Evolutionary conservation across 192 early-diverging fungal species (phyloP), one percentile per base, ranked within the genome.

Genomic region (Entophlyctis helioformis): DNA sequence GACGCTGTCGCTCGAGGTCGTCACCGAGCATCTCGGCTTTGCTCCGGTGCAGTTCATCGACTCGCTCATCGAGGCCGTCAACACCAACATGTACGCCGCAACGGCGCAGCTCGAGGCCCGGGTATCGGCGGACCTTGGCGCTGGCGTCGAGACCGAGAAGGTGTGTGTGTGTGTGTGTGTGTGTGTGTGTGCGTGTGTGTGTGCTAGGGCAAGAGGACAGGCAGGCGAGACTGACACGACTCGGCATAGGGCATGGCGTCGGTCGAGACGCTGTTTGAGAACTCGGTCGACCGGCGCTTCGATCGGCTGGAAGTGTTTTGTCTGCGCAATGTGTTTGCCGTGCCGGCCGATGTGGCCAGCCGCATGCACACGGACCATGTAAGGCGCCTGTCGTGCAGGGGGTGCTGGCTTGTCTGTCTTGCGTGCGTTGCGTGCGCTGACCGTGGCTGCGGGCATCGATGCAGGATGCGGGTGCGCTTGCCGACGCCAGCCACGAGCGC

Each of bases 1-100:
- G 29, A 26, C 27, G 15, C 5, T 6, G 16, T 6, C 39, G 21
- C 16, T 35, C 22, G 74, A 76, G 44, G 51, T 82, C 10, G 43
- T 83, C 37, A 80, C 76, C 26, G 83, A 89, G 59, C 83, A 86
- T 53, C 80, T 89, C 63, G 85, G 84, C 19, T 89, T 86, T 50
- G 59, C 75, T 12, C 85, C 86, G 1, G 57, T 85, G n/a, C 69
- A 80, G 9, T 83, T 86, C 46, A 72, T 91, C 34, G 85, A 89
- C 67, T 83, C 87, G 40, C 69, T 85, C 22, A 75, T 86, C 60
- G 81, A 86, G 50, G 66, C 79, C 2, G 74, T 84, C 36, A 87
- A 86, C 57, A 74, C 78, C 33, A 61, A 81, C 33, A 60, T 86
- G 11, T 85, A 86, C 44, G 65, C 78, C 25, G 81, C 81, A 0